Base-by-base conservation (phyloP, 73 alveolate species). In the Paramecium bursaria region DNA sequence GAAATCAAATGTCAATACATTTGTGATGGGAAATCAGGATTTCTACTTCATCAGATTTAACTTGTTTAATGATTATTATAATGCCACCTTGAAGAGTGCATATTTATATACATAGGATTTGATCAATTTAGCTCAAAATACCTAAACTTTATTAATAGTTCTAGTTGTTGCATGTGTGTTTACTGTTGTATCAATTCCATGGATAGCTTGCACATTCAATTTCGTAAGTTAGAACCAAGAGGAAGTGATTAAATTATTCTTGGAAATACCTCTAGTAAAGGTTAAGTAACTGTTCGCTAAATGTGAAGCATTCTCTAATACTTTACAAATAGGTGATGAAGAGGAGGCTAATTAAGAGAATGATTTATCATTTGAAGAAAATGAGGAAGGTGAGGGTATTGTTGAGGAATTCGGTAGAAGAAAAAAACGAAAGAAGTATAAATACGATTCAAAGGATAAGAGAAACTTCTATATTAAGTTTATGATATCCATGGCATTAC, bases 381-480 rank as follows among this genome's bases (percentile, higher is more conserved):
- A 42, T 30, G 89, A 42, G 27, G 89, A 53, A 31, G 80, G 57
- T 15, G 89, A 79, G 26, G 85, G 57, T 21, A 35, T 53, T 10
- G 89, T 61, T 6, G 80, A 73, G 25, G 89, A 79, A 30, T 79
- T 79, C 29, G 89, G 89, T 21, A 79, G 89, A 46, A 79, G 76
- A 53, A 79, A 50, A 73, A 79, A 79, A 50, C 30, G 76, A 54
- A 79, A 73, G 76, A 79, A 79, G 76, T 79, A 53, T 21, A 79
- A 79, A 29, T 79, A 53, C 54, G 89, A 79, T 33, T 53, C 85
- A 42, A 79, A 42, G 11, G 89, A 79, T 13, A 54, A 79, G n/a
- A 52, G 89, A 19, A 79, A 79, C 15, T 79, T 79, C 49, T 53
- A 53, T 1, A 79, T 79, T 3, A 79, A 79, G 26, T 79, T 79